A percentile compares a stretch with the other conserved stretches of the same genome.
These are phyloP conservation scores for Agroathelia rolfsii DNA, from an alignment of 1,284 basidiomycete species.

Conservation along the genomic window DNA sequence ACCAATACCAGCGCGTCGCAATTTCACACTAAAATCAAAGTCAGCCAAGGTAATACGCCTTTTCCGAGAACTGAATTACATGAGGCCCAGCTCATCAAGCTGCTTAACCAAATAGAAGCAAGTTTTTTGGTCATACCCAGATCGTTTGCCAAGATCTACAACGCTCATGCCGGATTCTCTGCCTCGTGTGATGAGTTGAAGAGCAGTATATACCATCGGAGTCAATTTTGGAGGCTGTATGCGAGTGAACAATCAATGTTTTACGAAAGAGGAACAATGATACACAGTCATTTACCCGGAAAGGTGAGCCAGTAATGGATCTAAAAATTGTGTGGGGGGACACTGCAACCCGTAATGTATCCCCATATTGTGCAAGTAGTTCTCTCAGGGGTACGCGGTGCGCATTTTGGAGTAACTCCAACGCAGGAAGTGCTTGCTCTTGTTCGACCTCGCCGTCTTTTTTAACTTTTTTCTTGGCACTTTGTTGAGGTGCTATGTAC, in stretches of 20 bases:
- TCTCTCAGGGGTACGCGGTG: conserved; percentile 41
- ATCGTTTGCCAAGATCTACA: conserved; percentile 64
- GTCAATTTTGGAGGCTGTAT: conserved; percentile 67
- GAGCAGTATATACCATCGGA: conserved; percentile 73
- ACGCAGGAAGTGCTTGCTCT: conserved; percentile 30
- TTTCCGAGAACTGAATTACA: conserved; percentile 41
- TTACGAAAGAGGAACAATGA: conserved; percentile 5
- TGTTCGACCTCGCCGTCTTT: conserved; percentile 39
- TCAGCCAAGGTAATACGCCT: conserved; percentile 1
- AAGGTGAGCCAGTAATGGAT: conserved; percentile 77
- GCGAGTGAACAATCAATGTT: conserved; percentile 7
- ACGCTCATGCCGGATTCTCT: conserved; percentile 71
- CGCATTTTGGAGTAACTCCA: conserved; percentile 46
- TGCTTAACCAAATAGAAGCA: conserved; percentile 79
- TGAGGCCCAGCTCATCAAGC: conserved; percentile 58
- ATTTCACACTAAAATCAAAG: conserved; percentile 46
- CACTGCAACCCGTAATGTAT: conserved; percentile 62
- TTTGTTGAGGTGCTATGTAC: conserved; percentile 63
- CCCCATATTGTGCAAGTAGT: conserved; percentile 44
- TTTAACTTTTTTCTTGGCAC: conserved; percentile 51
- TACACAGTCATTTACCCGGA: conserved; percentile 39
- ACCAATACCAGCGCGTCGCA: conserved; percentile 65
- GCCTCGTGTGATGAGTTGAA: conserved; percentile 79
- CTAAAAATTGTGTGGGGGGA: conserved; percentile 65
- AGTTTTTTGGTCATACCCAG: conserved; percentile 84